A percentile compares a stretch with the other conserved stretches of the same genome.
Conservation (phyloP, 805 yeast species). For the Ogataea nonfermentans region DNA sequence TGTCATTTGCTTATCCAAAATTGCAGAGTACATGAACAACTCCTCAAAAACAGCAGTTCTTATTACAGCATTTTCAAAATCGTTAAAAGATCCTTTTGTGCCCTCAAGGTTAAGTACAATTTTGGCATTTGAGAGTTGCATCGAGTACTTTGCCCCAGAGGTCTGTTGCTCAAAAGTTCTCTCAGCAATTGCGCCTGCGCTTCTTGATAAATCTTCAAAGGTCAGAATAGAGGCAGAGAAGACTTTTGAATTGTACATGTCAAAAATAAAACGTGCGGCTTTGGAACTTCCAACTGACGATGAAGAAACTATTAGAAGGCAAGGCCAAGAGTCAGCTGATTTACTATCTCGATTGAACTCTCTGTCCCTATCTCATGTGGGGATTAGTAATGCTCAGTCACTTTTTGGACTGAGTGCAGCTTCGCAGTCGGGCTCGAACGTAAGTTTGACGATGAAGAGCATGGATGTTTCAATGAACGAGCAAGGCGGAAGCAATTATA, state of each 20-base stretch:
- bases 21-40: conserved; percentile 56
- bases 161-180: conserved; percentile 77
- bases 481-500: too few species aligned
- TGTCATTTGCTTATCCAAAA: conserved; percentile 62
- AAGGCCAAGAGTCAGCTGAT: conserved; percentile 15
- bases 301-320: conserved; percentile 27
- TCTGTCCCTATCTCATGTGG: conserved; percentile 25
- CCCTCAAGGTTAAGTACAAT: conserved; percentile 77
- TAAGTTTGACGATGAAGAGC: conserved; percentile 21
- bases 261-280: conserved; percentile 50
- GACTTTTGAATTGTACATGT: conserved; percentile 61
- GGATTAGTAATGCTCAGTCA: conserved; percentile 19
- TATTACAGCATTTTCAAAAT: conserved; percentile 82
- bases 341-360: conserved; percentile 17
- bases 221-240: conserved; percentile 73
- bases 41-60: conserved; percentile 67
- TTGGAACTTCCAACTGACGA: conserved; percentile 32
- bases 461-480: conserved; percentile 7
- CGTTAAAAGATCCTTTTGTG: conserved; percentile 73
- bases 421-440: conserved; percentile 16
- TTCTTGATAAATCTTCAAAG: conserved; percentile 68
- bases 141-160: conserved; percentile 66
- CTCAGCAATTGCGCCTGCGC: conserved; percentile 80
- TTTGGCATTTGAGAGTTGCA: conserved; percentile 62
- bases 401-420: conserved; percentile 20